phyloP scores from a whole-genome alignment of 768 basidiomycete species.

The Tulasnella sp. region DNA sequence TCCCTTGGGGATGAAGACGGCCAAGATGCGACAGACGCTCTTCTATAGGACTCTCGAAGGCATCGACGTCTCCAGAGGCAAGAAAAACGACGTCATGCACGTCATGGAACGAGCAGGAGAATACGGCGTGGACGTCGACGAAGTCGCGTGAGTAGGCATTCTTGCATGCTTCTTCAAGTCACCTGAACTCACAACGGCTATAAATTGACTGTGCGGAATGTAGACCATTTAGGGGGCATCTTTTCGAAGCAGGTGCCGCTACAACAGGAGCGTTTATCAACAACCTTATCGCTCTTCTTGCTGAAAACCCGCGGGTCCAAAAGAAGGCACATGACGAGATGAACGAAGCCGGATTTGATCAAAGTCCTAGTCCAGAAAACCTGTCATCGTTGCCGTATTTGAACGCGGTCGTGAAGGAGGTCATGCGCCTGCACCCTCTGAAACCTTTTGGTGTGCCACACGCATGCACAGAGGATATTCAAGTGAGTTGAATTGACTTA shows the following conservation, averaged over 20 bases:
- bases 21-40: too few relatives aligned
- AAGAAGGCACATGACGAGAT: not conserved
- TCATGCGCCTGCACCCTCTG: not conserved
- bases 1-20: too few relatives aligned
- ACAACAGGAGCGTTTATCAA: not conserved
- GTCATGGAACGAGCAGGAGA: too few relatives aligned
- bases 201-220: too few relatives aligned
- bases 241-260: not conserved
- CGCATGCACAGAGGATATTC: not conserved
- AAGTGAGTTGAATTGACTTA: not conserved
- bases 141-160: too few relatives aligned
- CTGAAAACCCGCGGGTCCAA: not conserved
- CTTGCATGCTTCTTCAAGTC: too few relatives aligned
- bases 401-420: not conserved
- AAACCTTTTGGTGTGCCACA: not conserved
- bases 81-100: too few relatives aligned
- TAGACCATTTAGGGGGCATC: not conserved
- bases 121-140: too few relatives aligned
- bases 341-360: not conserved
- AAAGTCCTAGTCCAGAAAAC: not conserved
- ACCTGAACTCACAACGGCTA: too few relatives aligned
- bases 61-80: too few relatives aligned
- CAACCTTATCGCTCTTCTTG: not conserved
- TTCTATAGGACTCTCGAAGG: too few relatives aligned
- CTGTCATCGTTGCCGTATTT: not conserved